Evolutionary conservation across 129 eudicot genomes (phyloP), one percentile per base, ranked within the genome.

Genomic region (Chrysanthemum makinoi): DNA sequence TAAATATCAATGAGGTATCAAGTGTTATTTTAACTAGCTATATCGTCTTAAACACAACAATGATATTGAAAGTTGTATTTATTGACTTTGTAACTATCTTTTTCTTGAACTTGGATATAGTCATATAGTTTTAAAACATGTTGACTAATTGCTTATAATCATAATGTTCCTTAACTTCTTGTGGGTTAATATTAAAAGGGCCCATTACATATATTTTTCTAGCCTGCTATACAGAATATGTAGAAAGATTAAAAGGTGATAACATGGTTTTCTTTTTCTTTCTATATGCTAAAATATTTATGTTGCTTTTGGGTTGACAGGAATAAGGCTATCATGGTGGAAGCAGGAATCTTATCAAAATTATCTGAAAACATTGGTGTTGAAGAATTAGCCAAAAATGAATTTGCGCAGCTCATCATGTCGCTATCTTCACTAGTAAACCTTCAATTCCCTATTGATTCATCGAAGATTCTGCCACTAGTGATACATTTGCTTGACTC

Each of bases 281-380:
- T 14, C 22, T 28, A 1, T 26, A 1, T 51, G 8, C 0, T 35
- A 39, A 39, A 39, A 39, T 39, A 39, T 39, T 39, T 39, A 39
- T 56, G 58, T 73, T 20, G 10, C 70, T 46, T 74, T 54, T 82
- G 26, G 56, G 55, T 68, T 77, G 63, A 28, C 83, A 95, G 99
- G 87, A 95, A 95, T 89, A 95, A 95, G 69, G 93, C 92, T 73
- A 76, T 88, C 14, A 84, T 88, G 71, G 80, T 90, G 66, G 91
- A 88, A 72, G 96, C 99, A 75, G 99, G 99, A 84, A 82, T 95
- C 71, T 77, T 95, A 58, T 59, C 88, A 53, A 83, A 83, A 70
- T 44, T 95, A 64, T 91, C 90, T 10, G 55, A 70, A 14, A 75
- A 77, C 46, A 55, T 65, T 1, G 76, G 17, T 46, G 80, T 52